Evolutionary conservation across 768 basidiomycete genomes (phyloP), one percentile per base, ranked within the genome.

Genomic region (Pleurotus tuoliensis): DNA sequence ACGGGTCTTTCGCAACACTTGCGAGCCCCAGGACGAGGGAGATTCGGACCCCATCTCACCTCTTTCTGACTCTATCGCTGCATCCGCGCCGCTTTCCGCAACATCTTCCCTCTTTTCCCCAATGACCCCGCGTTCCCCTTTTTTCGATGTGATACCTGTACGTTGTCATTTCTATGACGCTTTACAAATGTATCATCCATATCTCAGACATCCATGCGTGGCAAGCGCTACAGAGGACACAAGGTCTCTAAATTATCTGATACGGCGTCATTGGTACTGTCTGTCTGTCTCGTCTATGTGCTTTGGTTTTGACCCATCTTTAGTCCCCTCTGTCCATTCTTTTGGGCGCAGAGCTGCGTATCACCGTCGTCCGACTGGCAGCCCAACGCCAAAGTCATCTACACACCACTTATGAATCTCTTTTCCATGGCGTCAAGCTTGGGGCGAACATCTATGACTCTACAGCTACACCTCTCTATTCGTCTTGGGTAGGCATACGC

Each of bases 301-400:
- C 5, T 47, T 34, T 3, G n/a, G 44, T 37, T 39, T 47, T 41
- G 46, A 40, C 47, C 8, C 60, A 40, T 18, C 45, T 44, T 12
- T 48, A 86, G 83, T 74, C 80, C 3, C 65, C 69, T 43, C 59
- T 83, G 13, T 77, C 78, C 4, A 72, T 79, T 38, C 63, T 89
- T 24, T 73, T 76, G 15, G 65, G 65, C 45, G 66, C 77, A 22
- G 65, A 70, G 30, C 59, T 88, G 48, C 72, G 71, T 44, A 64
- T 87, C 18, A 68, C 77, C 40, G 76, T 78, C 18, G 67, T 87
- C 5, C 77, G 74, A 11, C 58, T 83, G 43, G 77, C 74, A 40
- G 70, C 73, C 55, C 67, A 68, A 43, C 59, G 62, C 45, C 63
- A 68, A 8, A 57, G 68, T 18, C 74, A 69, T 20, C 40, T 61